phyloP scores from a whole-genome alignment of 345 rosid species.

The Gossypium sturtianum region DNA sequence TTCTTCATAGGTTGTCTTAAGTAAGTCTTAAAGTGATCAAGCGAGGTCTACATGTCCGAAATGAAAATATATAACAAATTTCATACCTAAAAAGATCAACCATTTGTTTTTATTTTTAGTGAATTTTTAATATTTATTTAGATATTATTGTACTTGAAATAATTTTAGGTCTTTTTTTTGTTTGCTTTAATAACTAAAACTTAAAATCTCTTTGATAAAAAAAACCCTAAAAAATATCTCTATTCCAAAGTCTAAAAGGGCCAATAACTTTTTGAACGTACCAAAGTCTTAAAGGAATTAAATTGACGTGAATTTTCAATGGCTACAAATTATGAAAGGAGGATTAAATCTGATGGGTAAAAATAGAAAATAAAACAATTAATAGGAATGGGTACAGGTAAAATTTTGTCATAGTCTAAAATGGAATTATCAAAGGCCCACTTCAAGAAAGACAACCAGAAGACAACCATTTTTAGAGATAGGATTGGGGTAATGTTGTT shows the following conservation, averaged over 20 bases:
- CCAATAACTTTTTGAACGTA: too few relatives aligned
- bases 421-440: conserved; percentile 14
- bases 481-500: conserved; percentile 18
- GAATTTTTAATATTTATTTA: too few relatives aligned
- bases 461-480: conserved; percentile 27
- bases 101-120: too few relatives aligned
- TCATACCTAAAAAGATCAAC: too few relatives aligned
- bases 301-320: neutral
- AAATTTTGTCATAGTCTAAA: neutral
- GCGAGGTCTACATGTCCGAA: too few relatives aligned
- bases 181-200: neutral
- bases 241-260: too few relatives aligned
- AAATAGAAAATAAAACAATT: neutral
- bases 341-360: neutral
- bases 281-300: neutral
- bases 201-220: neutral
- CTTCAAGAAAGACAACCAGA: conserved; percentile 30
- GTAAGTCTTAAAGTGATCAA: too few relatives aligned
- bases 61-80: too few relatives aligned
- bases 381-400: conserved; percentile 9
- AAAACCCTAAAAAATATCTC: too few relatives aligned
- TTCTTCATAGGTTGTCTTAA: too few relatives aligned
- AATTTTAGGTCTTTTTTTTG: too few relatives aligned
- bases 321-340: neutral
- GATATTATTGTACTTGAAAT: too few relatives aligned